phyloP scores from a whole-genome alignment of 2,329 filamentous ascomycete species.

The Claviceps pusilla region DNA sequence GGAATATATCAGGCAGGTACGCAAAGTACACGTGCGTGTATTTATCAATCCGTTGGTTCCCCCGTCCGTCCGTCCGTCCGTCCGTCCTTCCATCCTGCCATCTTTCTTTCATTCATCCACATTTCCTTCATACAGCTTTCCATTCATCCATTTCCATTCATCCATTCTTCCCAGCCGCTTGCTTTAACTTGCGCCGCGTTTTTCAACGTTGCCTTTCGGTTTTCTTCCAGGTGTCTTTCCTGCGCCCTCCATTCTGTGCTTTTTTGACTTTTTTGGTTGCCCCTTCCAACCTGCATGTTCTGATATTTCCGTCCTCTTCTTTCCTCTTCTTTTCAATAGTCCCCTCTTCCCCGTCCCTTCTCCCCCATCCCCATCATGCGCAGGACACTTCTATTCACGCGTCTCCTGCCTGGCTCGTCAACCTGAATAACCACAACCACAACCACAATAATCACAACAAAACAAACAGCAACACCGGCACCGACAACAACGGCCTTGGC shows the following conservation, averaged over 20 bases:
- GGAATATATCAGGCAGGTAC: not conserved
- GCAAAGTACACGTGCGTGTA: not conserved
- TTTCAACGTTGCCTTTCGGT: not conserved
- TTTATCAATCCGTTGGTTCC: not conserved
- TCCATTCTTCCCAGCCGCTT: not conserved
- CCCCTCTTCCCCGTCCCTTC: too few relatives aligned
- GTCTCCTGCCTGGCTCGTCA: not conserved
- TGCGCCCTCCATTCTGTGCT: not conserved
- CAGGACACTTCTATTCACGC: not conserved
- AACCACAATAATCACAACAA: not conserved
- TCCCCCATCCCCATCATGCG: not conserved
- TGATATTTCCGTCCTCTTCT: not conserved
- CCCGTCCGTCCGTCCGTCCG: not conserved
- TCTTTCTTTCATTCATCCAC: too few relatives aligned
- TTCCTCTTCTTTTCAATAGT: not conserved
- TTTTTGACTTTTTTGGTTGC: too few relatives aligned
- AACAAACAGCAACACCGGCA: too few relatives aligned
- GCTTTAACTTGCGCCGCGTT: not conserved
- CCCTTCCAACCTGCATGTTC: not conserved
- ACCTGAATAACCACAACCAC: not conserved
- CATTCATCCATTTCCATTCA: too few relatives aligned
- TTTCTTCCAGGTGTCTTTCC: not conserved
- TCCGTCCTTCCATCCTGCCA: too few relatives aligned
- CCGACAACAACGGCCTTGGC: too few relatives aligned
- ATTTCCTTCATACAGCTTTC: too few relatives aligned